These are phyloP conservation scores for Vitis hybrid DNA, from an alignment of 177 flowering plant genomes.

Conservation along the genomic window DNA sequence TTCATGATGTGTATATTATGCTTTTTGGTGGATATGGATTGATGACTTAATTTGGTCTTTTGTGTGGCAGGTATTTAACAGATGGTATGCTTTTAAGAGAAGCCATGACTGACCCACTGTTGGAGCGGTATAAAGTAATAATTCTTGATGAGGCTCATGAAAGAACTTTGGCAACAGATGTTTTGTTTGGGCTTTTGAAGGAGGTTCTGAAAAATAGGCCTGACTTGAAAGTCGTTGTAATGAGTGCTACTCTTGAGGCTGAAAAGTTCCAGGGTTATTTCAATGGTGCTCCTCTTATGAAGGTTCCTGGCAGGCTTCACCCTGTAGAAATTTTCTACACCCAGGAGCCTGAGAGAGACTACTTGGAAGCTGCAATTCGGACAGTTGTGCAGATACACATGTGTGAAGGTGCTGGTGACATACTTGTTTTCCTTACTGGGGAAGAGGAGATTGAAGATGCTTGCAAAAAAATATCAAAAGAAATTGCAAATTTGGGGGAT, in stretches of 20 bases:
- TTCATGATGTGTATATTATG: neutral
- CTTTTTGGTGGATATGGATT: neutral
- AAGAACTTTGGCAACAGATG: slow-evolving; percentile 87
- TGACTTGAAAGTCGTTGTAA: slow-evolving; percentile 78
- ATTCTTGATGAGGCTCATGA: slow-evolving; percentile 95
- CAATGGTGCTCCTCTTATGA: slow-evolving; percentile 76
- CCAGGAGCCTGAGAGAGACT: slow-evolving; percentile 86
- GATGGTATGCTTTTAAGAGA: slow-evolving; percentile 98
- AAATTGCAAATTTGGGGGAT: slow-evolving; percentile 60
- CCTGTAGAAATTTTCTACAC: slow-evolving; percentile 90
- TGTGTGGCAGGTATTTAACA: slow-evolving; percentile 60
- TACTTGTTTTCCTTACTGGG: slow-evolving; percentile 89
- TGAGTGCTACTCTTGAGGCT: slow-evolving; percentile 97
- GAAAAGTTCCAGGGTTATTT: slow-evolving; percentile 88
- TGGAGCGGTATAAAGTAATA: slow-evolving; percentile 77
- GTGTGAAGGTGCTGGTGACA: slow-evolving; percentile 73
- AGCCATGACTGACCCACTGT: slow-evolving; percentile 86
- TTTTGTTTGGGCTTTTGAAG: slow-evolving; percentile 82
- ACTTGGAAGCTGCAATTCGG: slow-evolving; percentile 81
- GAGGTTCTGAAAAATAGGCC: slow-evolving; percentile 78
- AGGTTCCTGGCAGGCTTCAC: slow-evolving; percentile 87
- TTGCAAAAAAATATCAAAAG: slow-evolving; percentile 68
- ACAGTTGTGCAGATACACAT: slow-evolving; percentile 82
- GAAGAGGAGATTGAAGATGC: slow-evolving; percentile 97
- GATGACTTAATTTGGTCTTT: neutral